Evolutionary conservation across 441 rosid species (phyloP).

Genomic region (Erysimum pusillum): DNA sequence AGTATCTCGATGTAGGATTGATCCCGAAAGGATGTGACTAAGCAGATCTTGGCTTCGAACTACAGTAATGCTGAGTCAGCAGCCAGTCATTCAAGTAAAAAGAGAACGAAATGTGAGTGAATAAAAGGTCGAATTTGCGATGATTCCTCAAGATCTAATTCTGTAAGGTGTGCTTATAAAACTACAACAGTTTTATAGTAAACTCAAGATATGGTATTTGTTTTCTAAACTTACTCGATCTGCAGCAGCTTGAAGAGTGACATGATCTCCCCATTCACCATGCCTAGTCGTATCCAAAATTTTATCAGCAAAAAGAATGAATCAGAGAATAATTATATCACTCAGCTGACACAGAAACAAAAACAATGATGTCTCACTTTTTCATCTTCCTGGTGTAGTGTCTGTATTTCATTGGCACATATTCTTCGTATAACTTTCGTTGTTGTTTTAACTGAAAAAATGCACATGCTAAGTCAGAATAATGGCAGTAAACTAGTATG

Average conservation of each 20-base stretch:
- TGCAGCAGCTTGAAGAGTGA: slow-evolving; percentile 95
- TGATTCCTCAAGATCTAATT: slow-evolving; percentile 10
- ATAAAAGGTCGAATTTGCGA: slow-evolving; percentile 3
- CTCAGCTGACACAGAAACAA: not conserved
- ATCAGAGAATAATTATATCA: not conserved
- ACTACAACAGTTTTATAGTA: slow-evolving; percentile 3
- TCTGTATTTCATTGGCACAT: slow-evolving; percentile 91
- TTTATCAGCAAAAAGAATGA: slow-evolving; percentile 41
- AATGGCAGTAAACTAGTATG: not conserved
- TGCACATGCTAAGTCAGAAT: slow-evolving; percentile 17
- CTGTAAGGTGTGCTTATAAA: not conserved
- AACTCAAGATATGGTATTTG: slow-evolving; percentile 3
- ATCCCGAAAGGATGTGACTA: slow-evolving; percentile 92
- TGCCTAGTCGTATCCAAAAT: slow-evolving; percentile 51
- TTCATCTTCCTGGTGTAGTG: slow-evolving; percentile 84
- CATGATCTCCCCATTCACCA: slow-evolving; percentile 98
- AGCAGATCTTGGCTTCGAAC: slow-evolving; percentile 85
- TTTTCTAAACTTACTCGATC: slow-evolving; percentile 70
- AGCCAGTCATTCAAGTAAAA: slow-evolving; percentile 37
- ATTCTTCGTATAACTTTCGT: slow-evolving; percentile 76
- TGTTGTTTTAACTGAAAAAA: slow-evolving; percentile 74
- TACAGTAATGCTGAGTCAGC: slow-evolving; percentile 56
- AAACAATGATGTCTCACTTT: slow-evolving; percentile 67
- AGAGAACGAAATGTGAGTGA: slow-evolving; percentile 28
- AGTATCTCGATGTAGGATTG: slow-evolving; percentile 85